phyloP scores from a whole-genome alignment of 768 basidiomycete genomes.

The Trametes sanguinea region DNA sequence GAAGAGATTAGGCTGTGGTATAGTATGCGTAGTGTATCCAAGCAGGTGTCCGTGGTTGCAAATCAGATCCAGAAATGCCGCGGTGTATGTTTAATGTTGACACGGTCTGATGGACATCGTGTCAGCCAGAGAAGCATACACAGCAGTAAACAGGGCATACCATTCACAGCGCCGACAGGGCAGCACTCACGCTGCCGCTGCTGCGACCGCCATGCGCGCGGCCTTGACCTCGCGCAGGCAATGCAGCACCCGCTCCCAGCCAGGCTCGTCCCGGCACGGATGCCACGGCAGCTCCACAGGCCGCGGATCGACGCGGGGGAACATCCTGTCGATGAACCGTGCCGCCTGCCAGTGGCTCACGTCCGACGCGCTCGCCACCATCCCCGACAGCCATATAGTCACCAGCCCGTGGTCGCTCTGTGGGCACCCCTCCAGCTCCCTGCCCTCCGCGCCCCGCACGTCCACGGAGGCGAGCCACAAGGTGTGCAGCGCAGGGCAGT shows the following conservation, averaged over 20 bases:
- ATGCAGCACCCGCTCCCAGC: conserved; percentile 1
- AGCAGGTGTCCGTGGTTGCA: too few species aligned
- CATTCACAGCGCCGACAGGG: too few species aligned
- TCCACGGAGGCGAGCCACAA: conserved; percentile 12
- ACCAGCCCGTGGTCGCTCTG: not conserved
- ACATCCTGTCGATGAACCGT: conserved; percentile 9
- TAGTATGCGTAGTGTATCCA: too few species aligned
- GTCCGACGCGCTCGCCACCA: not conserved
- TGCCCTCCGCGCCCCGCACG: not conserved
- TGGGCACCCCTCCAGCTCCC: not conserved
- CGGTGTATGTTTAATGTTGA: too few species aligned
- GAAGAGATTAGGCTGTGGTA: too few species aligned
- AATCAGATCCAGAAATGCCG: too few species aligned
- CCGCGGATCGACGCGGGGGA: conserved; percentile 3
- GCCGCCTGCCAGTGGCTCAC: not conserved
- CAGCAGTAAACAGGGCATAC: not conserved
- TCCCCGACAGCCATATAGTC: conserved; percentile 1
- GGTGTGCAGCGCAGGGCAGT: conserved; percentile 4
- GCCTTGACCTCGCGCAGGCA: conserved; percentile 2
- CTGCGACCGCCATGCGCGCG: not conserved
- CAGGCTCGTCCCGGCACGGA: not conserved
- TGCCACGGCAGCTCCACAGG: conserved; percentile 9
- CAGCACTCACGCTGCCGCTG: too few species aligned
- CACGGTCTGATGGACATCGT: too few species aligned
- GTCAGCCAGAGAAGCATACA: too few species aligned